Conservation (phyloP, 2,329 filamentous ascomycete species). For the Alternaria infectoria region DNA sequence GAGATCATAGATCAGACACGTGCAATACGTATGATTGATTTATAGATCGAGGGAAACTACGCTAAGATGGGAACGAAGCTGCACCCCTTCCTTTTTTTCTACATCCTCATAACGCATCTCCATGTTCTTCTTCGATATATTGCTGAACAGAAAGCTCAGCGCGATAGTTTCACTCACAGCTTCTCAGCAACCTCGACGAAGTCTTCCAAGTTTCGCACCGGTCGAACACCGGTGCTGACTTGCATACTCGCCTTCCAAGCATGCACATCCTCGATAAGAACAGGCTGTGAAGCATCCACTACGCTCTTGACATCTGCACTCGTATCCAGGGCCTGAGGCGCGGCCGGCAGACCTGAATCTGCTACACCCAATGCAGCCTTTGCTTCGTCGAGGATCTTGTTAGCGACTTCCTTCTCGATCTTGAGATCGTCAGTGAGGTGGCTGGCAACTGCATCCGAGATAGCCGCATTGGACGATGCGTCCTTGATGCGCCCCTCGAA, state of each 20-base stretch:
- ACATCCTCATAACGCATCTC: background rate
- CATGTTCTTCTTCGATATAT: background rate
- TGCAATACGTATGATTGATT: background rate
- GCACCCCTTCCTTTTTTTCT: background rate
- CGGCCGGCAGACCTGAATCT: slow-evolving; percentile 43
- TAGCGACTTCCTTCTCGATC: slow-evolving; percentile 58
- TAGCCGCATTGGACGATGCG: slow-evolving; percentile 54
- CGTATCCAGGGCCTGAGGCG: slow-evolving; percentile 49
- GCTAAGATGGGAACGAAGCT: background rate
- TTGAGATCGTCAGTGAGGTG: slow-evolving; percentile 55
- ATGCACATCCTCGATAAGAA: slow-evolving; percentile 77
- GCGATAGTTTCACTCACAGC: slow-evolving; percentile 9
- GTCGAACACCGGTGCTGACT: slow-evolving; percentile 73
- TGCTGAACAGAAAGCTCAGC: background rate
- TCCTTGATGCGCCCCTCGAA: slow-evolving; percentile 54
- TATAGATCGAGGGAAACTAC: background rate
- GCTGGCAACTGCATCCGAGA: slow-evolving; percentile 58
- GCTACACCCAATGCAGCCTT: slow-evolving; percentile 55
- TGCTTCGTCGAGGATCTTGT: slow-evolving; percentile 57
- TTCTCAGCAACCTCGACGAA: slow-evolving; percentile 72
- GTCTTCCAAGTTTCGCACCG: slow-evolving; percentile 77
- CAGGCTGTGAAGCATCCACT: slow-evolving; percentile 48
- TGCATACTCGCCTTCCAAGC: slow-evolving; percentile 78
- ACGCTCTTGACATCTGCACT: slow-evolving; percentile 30
- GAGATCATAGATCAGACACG: background rate